Percentiles rank a stretch among this genome's conserved stretches.
These are phyloP conservation scores for Hypoxylon sp. DNA, from an alignment of 2,329 filamentous ascomycete genomes.

Conservation along the genomic window DNA sequence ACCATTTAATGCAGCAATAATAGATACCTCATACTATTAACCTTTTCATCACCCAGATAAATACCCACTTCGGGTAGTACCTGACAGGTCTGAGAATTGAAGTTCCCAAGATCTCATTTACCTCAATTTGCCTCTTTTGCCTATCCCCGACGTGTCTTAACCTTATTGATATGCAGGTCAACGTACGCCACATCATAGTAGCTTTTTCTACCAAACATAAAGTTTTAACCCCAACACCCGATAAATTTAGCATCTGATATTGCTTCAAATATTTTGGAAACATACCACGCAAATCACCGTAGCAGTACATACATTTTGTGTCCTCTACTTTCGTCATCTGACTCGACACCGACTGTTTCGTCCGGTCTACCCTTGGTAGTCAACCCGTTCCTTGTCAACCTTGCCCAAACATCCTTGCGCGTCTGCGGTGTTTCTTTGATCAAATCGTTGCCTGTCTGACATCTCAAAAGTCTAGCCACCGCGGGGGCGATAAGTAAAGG, in stretches of 20 bases:
- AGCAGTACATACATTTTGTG: conserved; percentile 8
- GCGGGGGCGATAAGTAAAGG: conserved; percentile 57
- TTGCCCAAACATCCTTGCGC: conserved; percentile 35
- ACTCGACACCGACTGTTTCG: conserved; percentile 43
- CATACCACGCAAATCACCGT: conserved; percentile 14
- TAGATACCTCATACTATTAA: conserved; percentile 8
- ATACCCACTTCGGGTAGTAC: conserved; percentile 32
- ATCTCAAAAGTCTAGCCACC: conserved; percentile 47
- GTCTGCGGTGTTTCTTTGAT: conserved; percentile 26
- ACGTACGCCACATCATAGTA: conserved; percentile 21
- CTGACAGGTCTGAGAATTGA: conserved; percentile 16
- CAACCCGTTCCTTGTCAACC: conserved; percentile 26
- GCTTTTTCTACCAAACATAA: conserved; percentile 15
- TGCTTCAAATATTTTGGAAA: conserved; percentile 15
- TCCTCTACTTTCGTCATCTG: conserved; percentile 29
- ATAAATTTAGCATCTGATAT: conserved; percentile 18
- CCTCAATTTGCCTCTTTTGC: conserved; percentile 14
- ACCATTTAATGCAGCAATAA: conserved; percentile 1
- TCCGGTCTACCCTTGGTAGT: conserved; percentile 35
- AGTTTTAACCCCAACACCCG: conserved; percentile 7
- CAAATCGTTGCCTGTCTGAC: conserved; percentile 32
- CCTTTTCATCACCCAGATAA: conserved; percentile 16
- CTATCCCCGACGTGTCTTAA: conserved; percentile 12
- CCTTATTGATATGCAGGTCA: conserved; percentile 25
- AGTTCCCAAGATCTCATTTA: not conserved